Evolutionary conservation across 2,329 filamentous ascomycete genomes (phyloP).

Genomic region (Colletotrichum sojae): DNA sequence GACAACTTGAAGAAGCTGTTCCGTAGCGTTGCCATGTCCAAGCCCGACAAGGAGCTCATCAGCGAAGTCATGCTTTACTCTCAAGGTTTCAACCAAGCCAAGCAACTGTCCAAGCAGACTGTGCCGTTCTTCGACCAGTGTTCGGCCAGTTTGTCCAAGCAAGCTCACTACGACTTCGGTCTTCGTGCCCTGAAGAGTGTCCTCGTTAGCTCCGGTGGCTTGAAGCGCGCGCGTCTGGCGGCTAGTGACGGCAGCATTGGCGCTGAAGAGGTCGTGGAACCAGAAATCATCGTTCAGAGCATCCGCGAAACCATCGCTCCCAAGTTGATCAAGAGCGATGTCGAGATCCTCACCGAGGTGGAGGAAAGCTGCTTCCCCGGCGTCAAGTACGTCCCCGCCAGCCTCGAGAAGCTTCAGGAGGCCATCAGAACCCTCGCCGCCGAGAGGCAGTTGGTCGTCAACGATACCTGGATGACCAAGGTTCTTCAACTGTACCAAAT

Average conservation of each 20-base stretch:
- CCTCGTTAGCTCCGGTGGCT: conserved; percentile 94
- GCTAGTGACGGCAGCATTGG: conserved; percentile 68
- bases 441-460: conserved; percentile 90
- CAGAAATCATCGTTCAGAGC: conserved; percentile 98
- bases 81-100: conserved; percentile 97
- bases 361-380: conserved; percentile 92
- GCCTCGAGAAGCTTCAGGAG: conserved; percentile 82
- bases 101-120: conserved; percentile 92
- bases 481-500: conserved; percentile 98
- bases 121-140: conserved; percentile 99
- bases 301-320: conserved; percentile 98
- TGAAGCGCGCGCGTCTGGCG: conserved; percentile 87
- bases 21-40: conserved; percentile 99
- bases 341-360: conserved; percentile 87
- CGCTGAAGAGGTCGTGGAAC: conserved; percentile 84
- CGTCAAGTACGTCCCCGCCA: conserved; percentile 91
- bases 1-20: conserved; percentile 99
- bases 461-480: conserved; percentile 97
- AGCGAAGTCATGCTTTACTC: conserved; percentile 99
- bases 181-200: conserved; percentile 98
- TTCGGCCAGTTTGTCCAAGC: conserved; percentile 84
- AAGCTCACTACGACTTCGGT: conserved; percentile 99
- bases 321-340: conserved; percentile 94
- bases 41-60: conserved; percentile 99
- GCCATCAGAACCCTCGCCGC: conserved; percentile 87